Evolutionary conservation across 306 rosid species (phyloP), one percentile per base, ranked within the genome.

Genomic region (Cicer arietinum): DNA sequence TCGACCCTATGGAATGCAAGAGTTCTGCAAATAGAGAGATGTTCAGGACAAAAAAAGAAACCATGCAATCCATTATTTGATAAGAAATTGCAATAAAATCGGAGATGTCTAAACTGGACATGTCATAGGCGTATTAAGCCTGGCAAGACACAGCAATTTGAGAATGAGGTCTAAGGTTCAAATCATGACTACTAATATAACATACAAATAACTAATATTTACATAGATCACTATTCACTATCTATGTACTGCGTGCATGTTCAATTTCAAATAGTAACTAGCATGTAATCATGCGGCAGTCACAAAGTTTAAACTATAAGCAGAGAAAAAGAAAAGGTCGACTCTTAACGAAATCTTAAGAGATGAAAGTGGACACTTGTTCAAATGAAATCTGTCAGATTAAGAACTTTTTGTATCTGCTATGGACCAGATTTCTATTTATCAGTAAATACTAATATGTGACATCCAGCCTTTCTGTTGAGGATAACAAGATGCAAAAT

Each of bases 251-350:
- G 35, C 6, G 37, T 30, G 37, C 37, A 35, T 7, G 44, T 10
- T 70, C 2, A 17, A 16, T 70, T 40, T 39, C 39, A 40, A 39
- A 39, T 1, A 13, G 10, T 60, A 60, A 35, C 62, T 16, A 39
- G 12, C 25, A 16, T 52, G 39, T 40, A 69, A 71, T 18, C 50
- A 51, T 52, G 25, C 6, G 1, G 56, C 18, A 45, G 74, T 47
- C 1, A 5, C 10, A 25, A 69, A 39, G 54, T 67, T 46, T 8
- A 50, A 35, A 69, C 16, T n/a, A 69, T 54, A 35, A 69, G 74
- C 42, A n/a, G 62, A 14, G 46, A 41, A n/a, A 41, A 14, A 51
- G 13, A 2, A 51, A 10, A 1, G 39, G 10, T 6, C 7, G 11
- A 35, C 35, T 37, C 44, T 41, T 6, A 40, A 53, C 11, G 20